Percentiles rank a stretch among this genome's conserved stretches.
Conservation (phyloP, 768 basidiomycete genomes). For the Kwoniella sp. region DNA sequence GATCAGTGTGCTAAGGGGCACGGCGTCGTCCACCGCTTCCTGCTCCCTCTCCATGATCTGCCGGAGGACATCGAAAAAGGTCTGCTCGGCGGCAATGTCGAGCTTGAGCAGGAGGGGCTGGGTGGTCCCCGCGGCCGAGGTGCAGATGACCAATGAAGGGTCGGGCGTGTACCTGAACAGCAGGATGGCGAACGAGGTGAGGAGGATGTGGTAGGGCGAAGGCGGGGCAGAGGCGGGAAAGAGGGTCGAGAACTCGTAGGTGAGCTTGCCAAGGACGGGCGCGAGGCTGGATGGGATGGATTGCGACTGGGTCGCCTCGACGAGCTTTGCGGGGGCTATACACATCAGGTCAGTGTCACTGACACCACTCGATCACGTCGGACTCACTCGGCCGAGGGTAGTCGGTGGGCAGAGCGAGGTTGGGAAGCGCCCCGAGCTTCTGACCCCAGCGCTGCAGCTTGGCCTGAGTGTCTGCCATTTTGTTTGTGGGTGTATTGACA, state of each 20-base stretch:
- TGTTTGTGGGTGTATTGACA: background rate
- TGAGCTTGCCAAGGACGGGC: constrained; percentile 75
- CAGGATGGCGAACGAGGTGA: constrained; percentile 86
- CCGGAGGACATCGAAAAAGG: constrained; percentile 81
- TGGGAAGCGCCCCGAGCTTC: constrained; percentile 73
- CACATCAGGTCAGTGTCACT: background rate
- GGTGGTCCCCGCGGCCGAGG: constrained; percentile 64
- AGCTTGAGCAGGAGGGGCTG: constrained; percentile 79
- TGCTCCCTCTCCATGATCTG: constrained; percentile 77
- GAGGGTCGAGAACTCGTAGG: constrained; percentile 52
- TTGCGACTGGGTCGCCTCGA: constrained; percentile 74
- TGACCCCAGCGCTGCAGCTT: constrained; percentile 49
- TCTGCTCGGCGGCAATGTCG: constrained; percentile 74
- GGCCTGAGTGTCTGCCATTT: constrained; percentile 8
- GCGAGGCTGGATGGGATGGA: constrained; percentile 66
- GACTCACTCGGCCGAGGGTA: constrained; percentile 68
- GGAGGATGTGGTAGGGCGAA: constrained; percentile 83
- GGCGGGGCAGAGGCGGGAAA: constrained; percentile 48
- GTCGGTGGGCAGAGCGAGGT: constrained; percentile 89
- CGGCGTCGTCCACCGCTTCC: constrained; percentile 72
- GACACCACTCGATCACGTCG: background rate
- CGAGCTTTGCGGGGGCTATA: constrained; percentile 61
- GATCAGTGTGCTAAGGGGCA: constrained; percentile 75
- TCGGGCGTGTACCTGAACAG: constrained; percentile 94
- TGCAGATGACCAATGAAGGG: constrained; percentile 81